phyloP scores from a whole-genome alignment of 768 basidiomycete genomes.

The Grammothele lineata region DNA sequence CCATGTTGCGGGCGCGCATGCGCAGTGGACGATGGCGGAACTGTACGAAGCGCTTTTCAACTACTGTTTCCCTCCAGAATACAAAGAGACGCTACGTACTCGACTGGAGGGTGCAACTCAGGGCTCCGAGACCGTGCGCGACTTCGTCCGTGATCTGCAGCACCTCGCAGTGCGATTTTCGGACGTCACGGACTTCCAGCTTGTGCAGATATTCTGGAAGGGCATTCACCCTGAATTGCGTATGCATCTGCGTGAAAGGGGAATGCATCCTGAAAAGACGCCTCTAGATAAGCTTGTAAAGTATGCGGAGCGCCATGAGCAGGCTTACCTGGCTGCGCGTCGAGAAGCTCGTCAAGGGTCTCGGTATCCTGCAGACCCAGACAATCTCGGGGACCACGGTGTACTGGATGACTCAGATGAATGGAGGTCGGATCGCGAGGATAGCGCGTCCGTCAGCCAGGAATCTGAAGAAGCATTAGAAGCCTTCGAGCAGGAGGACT shows the following conservation, averaged over 20 bases:
- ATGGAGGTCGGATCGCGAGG: too few species aligned
- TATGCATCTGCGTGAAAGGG: slow-evolving; percentile 18
- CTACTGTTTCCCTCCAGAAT: slow-evolving; percentile 15
- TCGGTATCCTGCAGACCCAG: neutral
- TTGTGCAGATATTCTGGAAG: slow-evolving; percentile 11
- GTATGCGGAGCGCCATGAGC: neutral
- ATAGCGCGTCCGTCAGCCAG: too few species aligned
- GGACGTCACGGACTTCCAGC: slow-evolving; percentile 10
- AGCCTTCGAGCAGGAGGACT: too few species aligned
- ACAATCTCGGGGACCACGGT: neutral
- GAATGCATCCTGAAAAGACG: slow-evolving; percentile 4
- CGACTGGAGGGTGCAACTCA: neutral
- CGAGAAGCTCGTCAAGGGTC: neutral
- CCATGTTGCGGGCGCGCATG: slow-evolving; percentile 11
- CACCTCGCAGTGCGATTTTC: slow-evolving; percentile 17
- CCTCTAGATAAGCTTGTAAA: neutral
- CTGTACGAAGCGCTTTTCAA: slow-evolving; percentile 12
- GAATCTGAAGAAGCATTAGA: too few species aligned
- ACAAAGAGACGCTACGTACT: slow-evolving; percentile 1
- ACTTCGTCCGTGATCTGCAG: slow-evolving; percentile 19
- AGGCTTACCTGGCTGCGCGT: neutral
- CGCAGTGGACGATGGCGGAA: slow-evolving; percentile 11
- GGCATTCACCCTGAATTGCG: slow-evolving; percentile 13
- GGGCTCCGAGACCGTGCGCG: slow-evolving; percentile 6
- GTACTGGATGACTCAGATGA: neutral